Evolutionary conservation across 352 stramenopile genomes (phyloP).

Genomic region (Phytophthora multivora): DNA sequence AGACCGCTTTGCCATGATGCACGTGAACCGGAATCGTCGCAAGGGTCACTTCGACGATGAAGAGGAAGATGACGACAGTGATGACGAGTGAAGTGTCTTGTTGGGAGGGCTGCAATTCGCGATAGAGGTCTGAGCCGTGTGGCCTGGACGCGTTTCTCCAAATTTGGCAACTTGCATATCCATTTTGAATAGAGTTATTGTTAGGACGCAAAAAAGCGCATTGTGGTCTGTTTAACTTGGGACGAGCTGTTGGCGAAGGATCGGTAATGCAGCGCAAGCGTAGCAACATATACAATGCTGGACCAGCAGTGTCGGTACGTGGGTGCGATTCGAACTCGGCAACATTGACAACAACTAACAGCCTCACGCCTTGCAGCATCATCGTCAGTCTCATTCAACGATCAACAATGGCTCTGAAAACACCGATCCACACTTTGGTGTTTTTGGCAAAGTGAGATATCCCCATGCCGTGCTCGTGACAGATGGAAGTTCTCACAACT

Average conservation of each 20-base stretch:
- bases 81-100: slow-evolving; percentile 38
- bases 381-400: slow-evolving; percentile 8
- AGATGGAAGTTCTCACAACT: background rate
- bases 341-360: background rate
- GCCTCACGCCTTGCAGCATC: slow-evolving; percentile 3
- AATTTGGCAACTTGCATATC: slow-evolving; percentile 28
- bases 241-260: background rate
- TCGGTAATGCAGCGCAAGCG: slow-evolving; percentile 34
- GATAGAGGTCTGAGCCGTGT: background rate
- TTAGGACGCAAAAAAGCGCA: slow-evolving; percentile 16
- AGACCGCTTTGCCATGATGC: slow-evolving; percentile 51
- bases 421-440: slow-evolving; percentile 13
- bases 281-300: slow-evolving; percentile 24
- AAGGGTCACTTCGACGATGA: slow-evolving; percentile 79
- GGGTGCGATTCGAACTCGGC: background rate
- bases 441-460: slow-evolving; percentile 27
- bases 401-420: slow-evolving; percentile 6
- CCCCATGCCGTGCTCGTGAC: background rate
- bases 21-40: slow-evolving; percentile 81
- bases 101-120: background rate
- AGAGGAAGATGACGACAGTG: slow-evolving; percentile 63
- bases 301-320: slow-evolving; percentile 21
- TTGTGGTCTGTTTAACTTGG: slow-evolving; percentile 1
- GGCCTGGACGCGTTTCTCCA: slow-evolving; percentile 12
- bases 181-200: slow-evolving; percentile 42